Base-by-base conservation (phyloP, 306 rosid species). In the Aeschynomene evenia region DNA sequence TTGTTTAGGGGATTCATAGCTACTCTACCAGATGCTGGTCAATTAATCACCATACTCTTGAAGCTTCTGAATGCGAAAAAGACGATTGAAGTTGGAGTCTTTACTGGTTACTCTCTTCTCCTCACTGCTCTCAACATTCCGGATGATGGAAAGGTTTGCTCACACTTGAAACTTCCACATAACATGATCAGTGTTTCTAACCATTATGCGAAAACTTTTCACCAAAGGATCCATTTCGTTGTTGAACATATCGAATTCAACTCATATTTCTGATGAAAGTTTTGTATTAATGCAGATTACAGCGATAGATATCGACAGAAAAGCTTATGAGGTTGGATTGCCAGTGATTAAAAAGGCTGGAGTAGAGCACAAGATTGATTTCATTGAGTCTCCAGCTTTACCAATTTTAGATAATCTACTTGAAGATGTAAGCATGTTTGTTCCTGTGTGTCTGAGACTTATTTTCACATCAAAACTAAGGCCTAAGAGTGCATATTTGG, bases 281-380 rank as follows among this genome's bases (percentile, higher is more conserved):
- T 31, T 7, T 16, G 24, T 51, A 6, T 0, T 18, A 37, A 29
- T 68, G 80, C 81, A 86, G 92, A 84, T 86, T 15, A 77, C 70
- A 14, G 96, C 90, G 46, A 64, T 86, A 70, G 96, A 89, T 59
- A 53, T 59, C 29, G 49, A 66, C 63, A 83, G 83, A 11, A 71
- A 81, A 19, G 7, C 77, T 10, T 89, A 78, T 50, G 90, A 89
- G 70, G 67, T 84, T 21, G 92, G 96, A 5, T 45, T 82, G 14
- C 96, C 92, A 2, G 60, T 84, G 24, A 82, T 82, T 0, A 82
- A 40, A 77, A 89, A 81, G 71, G 88, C 90, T 2, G 90, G 96
- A 7, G 81, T 89, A 7, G 86, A 83, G 48, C 85, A 89, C 79
- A 89, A 89, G 80, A 84, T 86, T 34, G 77, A 82, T 55, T 82